Base-by-base conservation (phyloP, 345 rosid species). In the Citrus sp. region DNA sequence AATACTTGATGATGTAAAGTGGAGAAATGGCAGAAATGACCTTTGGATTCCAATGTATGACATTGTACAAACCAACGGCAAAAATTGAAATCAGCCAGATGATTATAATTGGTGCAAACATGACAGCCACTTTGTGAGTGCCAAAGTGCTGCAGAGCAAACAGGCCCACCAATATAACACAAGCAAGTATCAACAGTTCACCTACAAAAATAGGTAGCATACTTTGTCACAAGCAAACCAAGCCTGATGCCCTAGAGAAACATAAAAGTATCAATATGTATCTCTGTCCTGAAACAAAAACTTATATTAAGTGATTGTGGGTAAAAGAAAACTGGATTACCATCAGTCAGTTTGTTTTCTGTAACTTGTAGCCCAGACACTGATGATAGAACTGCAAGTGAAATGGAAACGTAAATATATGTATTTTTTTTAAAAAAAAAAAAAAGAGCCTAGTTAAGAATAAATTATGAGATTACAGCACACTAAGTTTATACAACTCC, bases 111-210 rank as follows among this genome's bases (percentile, higher is more conserved):
- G 98, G 98, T 9, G 98, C 94, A 87, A 95, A 95, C 88, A 93
- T 70, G 79, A 95, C 90, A 67, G 98, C 97, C 67, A 95, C 97
- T 84, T 86, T 88, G 85, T 85, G 97, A 46, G 97, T 95, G 79
- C 98, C 98, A 87, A 73, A 88, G 82, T 95, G 98, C 82, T 95
- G 98, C 80, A 95, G 89, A 68, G 98, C 98, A 89, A 93, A 95
- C 76, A 95, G 83, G 83, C 97, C 98, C 77, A 93, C 92, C 92
- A 95, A 86, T 82, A 95, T 87, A 88, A 90, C 88, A 83, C 95
- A 95, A 49, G 94, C 90, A 81, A 95, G 80, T 89, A 92, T 67
- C 73, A 92, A 73, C 27, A 90, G 58, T 86, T 85, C 88, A 69
- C 90, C 98, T 95, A 80, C 82, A 85, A 76, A 40, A 80, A 56